Conservation (phyloP, 768 basidiomycete genomes). For the Calocera cornea region DNA sequence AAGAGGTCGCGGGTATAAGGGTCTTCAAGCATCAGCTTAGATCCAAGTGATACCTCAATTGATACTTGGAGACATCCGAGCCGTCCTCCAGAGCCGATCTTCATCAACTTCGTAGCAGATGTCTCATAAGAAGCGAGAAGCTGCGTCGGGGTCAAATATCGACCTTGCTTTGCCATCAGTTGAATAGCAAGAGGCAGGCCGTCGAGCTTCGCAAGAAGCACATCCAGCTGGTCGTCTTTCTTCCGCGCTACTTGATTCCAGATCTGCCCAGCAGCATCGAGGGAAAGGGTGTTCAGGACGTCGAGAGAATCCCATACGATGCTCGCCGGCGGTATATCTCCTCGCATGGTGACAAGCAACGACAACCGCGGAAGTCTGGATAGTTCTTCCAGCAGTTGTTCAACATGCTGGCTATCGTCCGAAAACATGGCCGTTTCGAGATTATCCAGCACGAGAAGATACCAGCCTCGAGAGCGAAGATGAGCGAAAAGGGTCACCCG, state of each 20-base stretch:
- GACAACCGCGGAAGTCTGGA: slow-evolving; percentile 20
- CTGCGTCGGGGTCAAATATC: not conserved
- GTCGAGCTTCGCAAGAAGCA: not conserved
- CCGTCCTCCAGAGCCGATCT: too few relatives aligned
- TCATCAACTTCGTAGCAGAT: too few relatives aligned
- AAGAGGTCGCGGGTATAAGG: too few relatives aligned
- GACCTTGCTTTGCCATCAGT: not conserved
- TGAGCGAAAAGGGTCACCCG: not conserved
- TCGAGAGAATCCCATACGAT: not conserved
- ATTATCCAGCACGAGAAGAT: not conserved
- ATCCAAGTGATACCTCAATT: too few relatives aligned
- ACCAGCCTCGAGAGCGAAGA: not conserved
- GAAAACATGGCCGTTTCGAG: not conserved
- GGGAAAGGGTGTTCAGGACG: not conserved
- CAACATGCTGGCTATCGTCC: not conserved
- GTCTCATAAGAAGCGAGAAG: not conserved
- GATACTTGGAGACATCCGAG: too few relatives aligned
- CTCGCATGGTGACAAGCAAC: slow-evolving; percentile 28
- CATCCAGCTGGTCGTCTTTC: slow-evolving; percentile 7
- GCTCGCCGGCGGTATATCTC: not conserved
- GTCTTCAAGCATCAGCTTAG: too few relatives aligned
- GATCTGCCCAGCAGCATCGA: slow-evolving; percentile 17
- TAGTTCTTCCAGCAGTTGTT: slow-evolving; percentile 17
- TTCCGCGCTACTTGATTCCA: slow-evolving; percentile 18
- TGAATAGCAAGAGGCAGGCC: not conserved